Base-by-base conservation (phyloP, 345 rosid genomes). In the Salix exigua region DNA sequence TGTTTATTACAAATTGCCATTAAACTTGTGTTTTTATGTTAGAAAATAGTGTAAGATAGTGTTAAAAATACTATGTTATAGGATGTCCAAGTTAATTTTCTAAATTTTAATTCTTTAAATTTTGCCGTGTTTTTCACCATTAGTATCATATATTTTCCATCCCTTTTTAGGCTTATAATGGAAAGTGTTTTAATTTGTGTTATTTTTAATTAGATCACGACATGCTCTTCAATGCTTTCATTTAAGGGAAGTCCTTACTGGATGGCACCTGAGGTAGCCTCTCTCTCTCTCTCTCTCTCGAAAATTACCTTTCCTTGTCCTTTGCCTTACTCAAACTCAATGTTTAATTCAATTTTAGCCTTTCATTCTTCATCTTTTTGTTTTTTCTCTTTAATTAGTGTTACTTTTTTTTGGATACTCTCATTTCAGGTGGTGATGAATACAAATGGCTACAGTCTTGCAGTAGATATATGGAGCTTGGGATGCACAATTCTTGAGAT, bases 211-310 rank as follows among this genome's bases (percentile, higher is more conserved):
- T 88, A 95, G 99, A 92, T 89, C 55, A 84, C 92, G 19, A 78
- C 89, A 48, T 88, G 83, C 77, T 79, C 93, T 71, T 87, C 97
- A 67, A 93, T 93, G 97, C 97, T 95, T 83, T 95, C 99, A 12
- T 95, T 95, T 88, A 93, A 89, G 79, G 99, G 99, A 76, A 95
- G 99, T 85, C 99, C 99, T 64, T 95, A 90, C 78, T 95, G 99
- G 99, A 95, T 95, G 98, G 99, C 99, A 38, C 99, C 99, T 19
- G 98, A 95, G 99, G 99, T 95, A 87, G 42, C 53, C 53, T 25
- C 46, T 46, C 67, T 50, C 70, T 50, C 70, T 50, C 61, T 55
- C 0, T 55, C 5, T 58, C 28, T 58, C 62, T 2, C 9, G 14
- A 23, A 58, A 58, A 58, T 10, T 23, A 58, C 63, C 28, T 58